Conservation (phyloP, 2,329 filamentous ascomycete genomes). For the Hypoxylon sp. region DNA sequence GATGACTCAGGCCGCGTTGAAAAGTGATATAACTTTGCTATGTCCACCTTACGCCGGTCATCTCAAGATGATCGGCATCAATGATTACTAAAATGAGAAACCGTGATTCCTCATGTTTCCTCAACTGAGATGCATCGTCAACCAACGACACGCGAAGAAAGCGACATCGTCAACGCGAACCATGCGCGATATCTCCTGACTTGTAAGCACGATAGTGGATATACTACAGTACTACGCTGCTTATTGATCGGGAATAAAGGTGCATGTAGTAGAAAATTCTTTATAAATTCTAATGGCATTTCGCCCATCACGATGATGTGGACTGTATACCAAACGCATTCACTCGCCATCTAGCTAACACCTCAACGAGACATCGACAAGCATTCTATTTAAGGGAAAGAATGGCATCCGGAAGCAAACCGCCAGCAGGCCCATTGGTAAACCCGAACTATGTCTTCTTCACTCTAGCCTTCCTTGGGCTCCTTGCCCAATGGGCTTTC, state of each 20-base stretch:
- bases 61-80: slow-evolving; percentile 5
- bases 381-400: background rate
- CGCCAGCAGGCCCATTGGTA: background rate
- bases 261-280: too few relatives aligned
- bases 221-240: too few relatives aligned
- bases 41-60: background rate
- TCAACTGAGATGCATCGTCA: background rate
- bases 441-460: slow-evolving; percentile 9
- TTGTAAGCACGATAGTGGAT: too few relatives aligned
- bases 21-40: background rate
- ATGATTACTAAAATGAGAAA: slow-evolving; percentile 11
- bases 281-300: too few relatives aligned
- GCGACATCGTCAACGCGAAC: background rate
- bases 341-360: too few relatives aligned
- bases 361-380: too few relatives aligned
- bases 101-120: slow-evolving; percentile 29
- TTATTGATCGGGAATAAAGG: too few relatives aligned
- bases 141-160: slow-evolving; percentile 9
- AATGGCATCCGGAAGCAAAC: slow-evolving; percentile 6
- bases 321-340: too few relatives aligned
- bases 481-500: slow-evolving; percentile 14
- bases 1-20: background rate
- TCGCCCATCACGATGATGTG: too few relatives aligned
- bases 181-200: background rate
- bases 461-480: slow-evolving; percentile 7